phyloP scores from a whole-genome alignment of 192 early-diverging fungal species.

The Linnemannia zychae region DNA sequence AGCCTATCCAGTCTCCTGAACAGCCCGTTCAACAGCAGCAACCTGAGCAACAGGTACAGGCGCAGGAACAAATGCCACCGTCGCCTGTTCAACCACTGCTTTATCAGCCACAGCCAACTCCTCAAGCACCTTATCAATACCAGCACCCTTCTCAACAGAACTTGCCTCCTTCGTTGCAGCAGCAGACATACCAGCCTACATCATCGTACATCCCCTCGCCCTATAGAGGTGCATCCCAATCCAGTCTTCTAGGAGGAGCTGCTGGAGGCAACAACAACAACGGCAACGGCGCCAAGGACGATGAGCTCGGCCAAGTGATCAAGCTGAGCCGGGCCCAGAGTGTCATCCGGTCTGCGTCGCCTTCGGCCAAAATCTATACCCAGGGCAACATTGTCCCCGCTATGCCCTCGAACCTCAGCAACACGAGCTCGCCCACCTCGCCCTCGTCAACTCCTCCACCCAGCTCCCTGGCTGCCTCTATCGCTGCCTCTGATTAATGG shows the following conservation, averaged over 20 bases:
- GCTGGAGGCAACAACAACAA: not conserved
- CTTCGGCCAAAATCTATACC: slow-evolving; percentile 50
- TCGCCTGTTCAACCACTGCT: not conserved
- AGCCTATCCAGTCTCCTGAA: not conserved
- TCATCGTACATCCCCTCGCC: slow-evolving; percentile 20
- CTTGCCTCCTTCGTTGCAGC: slow-evolving; percentile 29
- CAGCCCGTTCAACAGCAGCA: slow-evolving; percentile 10
- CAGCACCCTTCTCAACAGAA: slow-evolving; percentile 23
- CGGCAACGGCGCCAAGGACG: slow-evolving; percentile 14
- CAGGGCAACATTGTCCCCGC: slow-evolving; percentile 44
- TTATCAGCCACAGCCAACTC: too few relatives aligned
- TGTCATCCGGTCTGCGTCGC: slow-evolving; percentile 50
- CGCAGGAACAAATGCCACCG: slow-evolving; percentile 7
- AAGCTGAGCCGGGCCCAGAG: slow-evolving; percentile 44
- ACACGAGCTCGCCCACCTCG: slow-evolving; percentile 8
- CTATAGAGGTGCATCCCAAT: not conserved
- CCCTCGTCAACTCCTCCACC: slow-evolving; percentile 1
- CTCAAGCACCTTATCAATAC: slow-evolving; percentile 5
- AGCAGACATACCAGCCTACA: slow-evolving; percentile 39
- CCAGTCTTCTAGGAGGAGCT: not conserved
- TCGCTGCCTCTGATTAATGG: not conserved
- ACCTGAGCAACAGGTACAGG: not conserved
- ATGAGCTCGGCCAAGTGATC: slow-evolving; percentile 44
- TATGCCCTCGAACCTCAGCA: slow-evolving; percentile 15
- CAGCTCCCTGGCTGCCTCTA: not conserved